A percentile compares a stretch with the other conserved stretches of the same genome.
phyloP scores from a whole-genome alignment of 768 basidiomycete species.

The Tremella mesenterica region DNA sequence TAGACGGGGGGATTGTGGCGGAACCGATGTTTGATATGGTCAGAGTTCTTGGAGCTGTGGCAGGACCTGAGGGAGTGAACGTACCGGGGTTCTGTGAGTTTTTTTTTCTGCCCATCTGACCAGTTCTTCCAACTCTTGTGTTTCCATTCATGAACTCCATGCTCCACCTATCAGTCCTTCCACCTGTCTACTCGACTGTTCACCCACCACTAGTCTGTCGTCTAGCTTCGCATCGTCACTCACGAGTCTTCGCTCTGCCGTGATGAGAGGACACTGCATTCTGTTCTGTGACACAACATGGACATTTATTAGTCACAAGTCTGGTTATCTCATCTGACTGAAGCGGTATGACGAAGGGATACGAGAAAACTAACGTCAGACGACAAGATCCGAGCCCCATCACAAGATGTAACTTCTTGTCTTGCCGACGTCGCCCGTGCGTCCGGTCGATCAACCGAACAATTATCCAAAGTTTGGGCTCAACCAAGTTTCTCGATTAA shows the following conservation, averaged over 20 bases:
- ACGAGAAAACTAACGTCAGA: too few relatives aligned
- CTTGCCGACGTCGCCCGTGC: conserved; percentile 63
- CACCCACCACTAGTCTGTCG: too few relatives aligned
- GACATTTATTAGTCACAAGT: too few relatives aligned
- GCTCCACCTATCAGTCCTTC: too few relatives aligned
- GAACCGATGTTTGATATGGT: conserved; percentile 97
- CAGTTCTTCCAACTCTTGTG: neutral
- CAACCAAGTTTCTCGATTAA: conserved; percentile 86
- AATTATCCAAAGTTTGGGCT: conserved; percentile 72
- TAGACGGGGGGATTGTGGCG: conserved; percentile 75
- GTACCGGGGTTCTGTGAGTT: conserved; percentile 76
- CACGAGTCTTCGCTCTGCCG: too few relatives aligned
- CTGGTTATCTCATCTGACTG: neutral
- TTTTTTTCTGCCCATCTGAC: too few relatives aligned
- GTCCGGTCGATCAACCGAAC: conserved; percentile 59
- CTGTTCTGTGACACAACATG: too few relatives aligned
- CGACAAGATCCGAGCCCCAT: conserved; percentile 63
- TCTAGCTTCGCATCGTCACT: too few relatives aligned
- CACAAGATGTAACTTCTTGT: conserved; percentile 57
- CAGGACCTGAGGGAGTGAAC: conserved; percentile 54
- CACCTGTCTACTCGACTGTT: too few relatives aligned
- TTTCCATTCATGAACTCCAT: neutral
- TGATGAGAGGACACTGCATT: too few relatives aligned
- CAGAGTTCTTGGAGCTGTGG: conserved; percentile 63
- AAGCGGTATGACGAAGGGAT: too few relatives aligned